These are phyloP conservation scores for Lentinus brumalis DNA, from an alignment of 768 basidiomycete species.

Conservation along the genomic window DNA sequence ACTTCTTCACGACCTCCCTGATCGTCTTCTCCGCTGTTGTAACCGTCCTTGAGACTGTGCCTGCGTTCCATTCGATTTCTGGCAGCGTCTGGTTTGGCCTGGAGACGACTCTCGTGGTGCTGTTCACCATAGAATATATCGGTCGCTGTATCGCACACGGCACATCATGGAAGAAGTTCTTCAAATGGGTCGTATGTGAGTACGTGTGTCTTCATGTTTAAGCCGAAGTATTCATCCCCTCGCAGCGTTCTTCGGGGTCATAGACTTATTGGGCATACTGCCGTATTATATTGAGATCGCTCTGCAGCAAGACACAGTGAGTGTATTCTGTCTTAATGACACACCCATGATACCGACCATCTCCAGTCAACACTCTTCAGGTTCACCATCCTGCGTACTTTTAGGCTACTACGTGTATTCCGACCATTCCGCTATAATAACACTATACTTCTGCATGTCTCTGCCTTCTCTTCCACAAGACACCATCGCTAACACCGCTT, in stretches of 20 bases:
- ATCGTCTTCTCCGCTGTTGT: slow-evolving; percentile 77
- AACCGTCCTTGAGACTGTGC: slow-evolving; percentile 80
- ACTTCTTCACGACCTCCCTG: slow-evolving; percentile 67
- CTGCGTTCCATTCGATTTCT: slow-evolving; percentile 68
- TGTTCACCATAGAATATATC: slow-evolving; percentile 87
- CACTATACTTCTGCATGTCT: slow-evolving; percentile 64
- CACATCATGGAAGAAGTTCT: slow-evolving; percentile 57
- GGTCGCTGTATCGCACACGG: slow-evolving; percentile 78
- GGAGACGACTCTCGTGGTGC: slow-evolving; percentile 79
- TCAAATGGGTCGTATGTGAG: slow-evolving; percentile 72
- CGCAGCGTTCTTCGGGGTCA: slow-evolving; percentile 79
- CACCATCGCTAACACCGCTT: background rate
- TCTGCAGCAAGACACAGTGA: slow-evolving; percentile 81
- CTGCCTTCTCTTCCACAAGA: background rate
- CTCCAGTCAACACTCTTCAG: slow-evolving; percentile 79
- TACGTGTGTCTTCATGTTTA: slow-evolving; percentile 2
- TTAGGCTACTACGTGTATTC: slow-evolving; percentile 87
- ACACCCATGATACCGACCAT: background rate
- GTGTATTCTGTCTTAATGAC: slow-evolving; percentile 26
- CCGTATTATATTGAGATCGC: slow-evolving; percentile 90
- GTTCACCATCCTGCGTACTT: slow-evolving; percentile 89
- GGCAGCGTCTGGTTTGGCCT: slow-evolving; percentile 82
- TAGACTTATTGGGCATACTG: slow-evolving; percentile 82
- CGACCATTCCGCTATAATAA: slow-evolving; percentile 85
- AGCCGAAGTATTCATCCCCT: background rate